Conservation (phyloP, 495 filamentous ascomycete genomes). For the Penicillium dipodomyicola region DNA sequence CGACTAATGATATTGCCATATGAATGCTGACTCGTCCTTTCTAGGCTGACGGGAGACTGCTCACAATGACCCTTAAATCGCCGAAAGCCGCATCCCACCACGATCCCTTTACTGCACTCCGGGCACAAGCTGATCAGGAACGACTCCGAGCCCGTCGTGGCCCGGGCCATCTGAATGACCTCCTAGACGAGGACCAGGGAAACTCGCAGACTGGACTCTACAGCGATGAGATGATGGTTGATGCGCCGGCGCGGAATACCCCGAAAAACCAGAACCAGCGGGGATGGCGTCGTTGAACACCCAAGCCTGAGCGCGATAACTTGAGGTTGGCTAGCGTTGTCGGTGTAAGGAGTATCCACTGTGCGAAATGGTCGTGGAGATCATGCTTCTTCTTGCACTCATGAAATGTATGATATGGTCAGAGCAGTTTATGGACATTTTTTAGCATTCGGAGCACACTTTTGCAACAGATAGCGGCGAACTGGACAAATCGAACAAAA, state of each 20-base stretch:
- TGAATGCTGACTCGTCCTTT: constrained; percentile 21
- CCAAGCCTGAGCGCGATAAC: not conserved
- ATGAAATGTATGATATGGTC: constrained; percentile 6
- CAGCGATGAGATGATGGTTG: constrained; percentile 47
- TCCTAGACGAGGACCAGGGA: constrained; percentile 7
- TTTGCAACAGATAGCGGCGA: not conserved
- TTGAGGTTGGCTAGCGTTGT: not conserved
- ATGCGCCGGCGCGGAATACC: constrained; percentile 31
- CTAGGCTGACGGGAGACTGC: constrained; percentile 81
- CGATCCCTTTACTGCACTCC: constrained; percentile 42
- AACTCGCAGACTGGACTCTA: constrained; percentile 28
- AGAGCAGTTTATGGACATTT: constrained; percentile 2
- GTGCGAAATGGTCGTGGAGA: not conserved
- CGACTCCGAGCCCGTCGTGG: constrained; percentile 38
- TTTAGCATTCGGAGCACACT: not conserved
- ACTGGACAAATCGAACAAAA: not conserved
- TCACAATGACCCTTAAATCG: constrained; percentile 71
- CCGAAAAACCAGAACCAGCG: constrained; percentile 26
- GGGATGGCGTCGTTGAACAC: constrained; percentile 22
- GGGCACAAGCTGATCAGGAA: constrained; percentile 49
- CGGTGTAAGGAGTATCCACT: not conserved
- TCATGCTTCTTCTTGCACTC: not conserved
- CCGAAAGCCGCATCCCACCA: constrained; percentile 31
- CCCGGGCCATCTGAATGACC: not conserved
- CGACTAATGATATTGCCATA: not conserved